Base-by-base conservation (phyloP, 208 protist genomes). In the Trypanosomatidae sp. region DNA sequence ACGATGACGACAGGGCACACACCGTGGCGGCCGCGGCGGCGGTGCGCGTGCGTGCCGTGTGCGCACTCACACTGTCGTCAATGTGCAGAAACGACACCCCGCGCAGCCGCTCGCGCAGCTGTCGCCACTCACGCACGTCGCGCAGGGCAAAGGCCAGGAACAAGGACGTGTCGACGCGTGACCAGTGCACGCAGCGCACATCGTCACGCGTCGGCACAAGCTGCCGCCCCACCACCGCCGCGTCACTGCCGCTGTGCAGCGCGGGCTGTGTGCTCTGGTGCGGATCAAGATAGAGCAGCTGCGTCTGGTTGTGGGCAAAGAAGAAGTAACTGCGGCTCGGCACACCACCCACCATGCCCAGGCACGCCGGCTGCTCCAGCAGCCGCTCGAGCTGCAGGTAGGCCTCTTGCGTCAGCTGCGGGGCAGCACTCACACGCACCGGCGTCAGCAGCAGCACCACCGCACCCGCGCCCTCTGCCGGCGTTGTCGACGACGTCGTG, bases 221-320 rank as follows among this genome's bases (percentile, higher is more conserved):
- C 19, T 56, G 30, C n/a, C n/a, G n/a, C n/a, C n/a, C n/a, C 44
- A 58, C 18, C 28, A 32, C n/a, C 25, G 33, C 13, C 23, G 37
- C 35, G 2, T 16, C 4, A 47, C 37, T 43, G 6, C 50, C 53
- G 25, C 33, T 35, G 13, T 59, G 35, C 19, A 71, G 24, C 15
- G 78, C 78, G 0, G 53, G 38, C 39, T 71, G 52, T 4, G 58
- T 73, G 44, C 47, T 47, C 18, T 63, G 60, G 39, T 92, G 82
- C 6, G 82, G 82, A 37, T 92, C 82, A 0, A 92, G 48, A 53
- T 81, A 88, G 33, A 86, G 42, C 4, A 88, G 33, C 32, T 71
- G 68, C 1, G 54, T 68, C 27, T 66, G 55, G n/a, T 55, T 65
- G 39, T 61, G 63, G 22, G 71, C 82, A 23, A 88, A 51, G 56